Conservation (phyloP, 139 green algal species). For the Chlamydomonas incerta region DNA sequence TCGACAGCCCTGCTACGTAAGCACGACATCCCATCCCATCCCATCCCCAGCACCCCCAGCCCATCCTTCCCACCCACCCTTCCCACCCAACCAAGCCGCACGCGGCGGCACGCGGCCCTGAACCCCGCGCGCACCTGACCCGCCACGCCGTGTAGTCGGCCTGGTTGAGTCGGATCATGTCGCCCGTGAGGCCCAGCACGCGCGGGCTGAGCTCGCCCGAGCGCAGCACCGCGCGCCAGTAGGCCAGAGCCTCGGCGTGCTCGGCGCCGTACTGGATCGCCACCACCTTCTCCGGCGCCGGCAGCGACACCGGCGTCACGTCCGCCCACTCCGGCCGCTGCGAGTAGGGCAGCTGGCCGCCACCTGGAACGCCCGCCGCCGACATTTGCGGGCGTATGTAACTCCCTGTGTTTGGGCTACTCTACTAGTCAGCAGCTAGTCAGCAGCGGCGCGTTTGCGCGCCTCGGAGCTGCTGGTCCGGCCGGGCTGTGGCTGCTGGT, state of each 20-base stretch:
- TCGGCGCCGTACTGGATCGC: constrained; percentile 65
- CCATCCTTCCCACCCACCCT: too few species aligned
- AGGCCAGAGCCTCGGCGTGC: constrained; percentile 63
- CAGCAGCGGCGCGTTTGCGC: too few species aligned
- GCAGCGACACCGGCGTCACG: constrained; percentile 48
- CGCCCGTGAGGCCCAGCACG: constrained; percentile 70
- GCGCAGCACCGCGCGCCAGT: constrained; percentile 61
- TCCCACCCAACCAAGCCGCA: too few species aligned
- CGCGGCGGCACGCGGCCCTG: neutral
- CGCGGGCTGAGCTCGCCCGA: constrained; percentile 68
- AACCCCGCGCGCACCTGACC: constrained; percentile 68
- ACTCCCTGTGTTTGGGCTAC: too few species aligned
- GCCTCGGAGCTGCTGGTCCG: neutral
- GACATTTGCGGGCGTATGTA: too few species aligned
- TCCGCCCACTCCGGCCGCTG: constrained; percentile 66
- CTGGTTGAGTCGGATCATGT: constrained; percentile 76
- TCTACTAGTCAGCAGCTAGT: too few species aligned
- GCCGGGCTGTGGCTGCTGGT: too few species aligned
- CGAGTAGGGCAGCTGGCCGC: neutral
- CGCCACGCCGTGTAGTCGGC: constrained; percentile 89
- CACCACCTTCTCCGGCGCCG: constrained; percentile 47
- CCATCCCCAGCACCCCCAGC: too few species aligned
- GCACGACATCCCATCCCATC: too few species aligned
- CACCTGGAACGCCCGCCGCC: too few species aligned
- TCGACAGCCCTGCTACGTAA: too few species aligned